Evolutionary conservation across 352 stramenopile species (phyloP).

Genomic region (Phytophthora melonis): DNA sequence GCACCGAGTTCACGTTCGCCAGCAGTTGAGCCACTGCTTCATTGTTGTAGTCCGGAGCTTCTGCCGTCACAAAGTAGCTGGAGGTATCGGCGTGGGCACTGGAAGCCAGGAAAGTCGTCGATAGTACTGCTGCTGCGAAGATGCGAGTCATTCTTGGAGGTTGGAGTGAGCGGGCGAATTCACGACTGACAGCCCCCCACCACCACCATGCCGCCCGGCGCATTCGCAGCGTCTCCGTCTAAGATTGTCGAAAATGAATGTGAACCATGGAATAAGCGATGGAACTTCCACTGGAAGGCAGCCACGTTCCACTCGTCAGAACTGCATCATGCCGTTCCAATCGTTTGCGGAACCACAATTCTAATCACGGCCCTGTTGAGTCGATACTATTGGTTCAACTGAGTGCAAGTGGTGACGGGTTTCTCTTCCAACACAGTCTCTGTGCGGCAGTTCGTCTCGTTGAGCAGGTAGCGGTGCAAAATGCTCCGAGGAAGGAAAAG

Average conservation of each 20-base stretch:
- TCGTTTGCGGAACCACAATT: constrained; percentile 3
- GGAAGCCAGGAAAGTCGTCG: constrained; percentile 12
- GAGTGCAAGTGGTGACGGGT: neutral
- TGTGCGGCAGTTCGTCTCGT: neutral
- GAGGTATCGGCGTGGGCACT: neutral
- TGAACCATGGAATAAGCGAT: neutral
- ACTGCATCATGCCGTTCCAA: neutral
- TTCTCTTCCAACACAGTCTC: constrained; percentile 7
- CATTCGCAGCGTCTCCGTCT: neutral
- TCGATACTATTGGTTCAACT: neutral
- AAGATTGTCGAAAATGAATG: constrained; percentile 4
- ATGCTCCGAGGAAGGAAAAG: neutral
- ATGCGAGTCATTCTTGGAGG: constrained; percentile 4
- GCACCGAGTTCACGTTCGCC: constrained; percentile 35
- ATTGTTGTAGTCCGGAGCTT: constrained; percentile 61
- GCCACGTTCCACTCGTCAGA: constrained; percentile 2
- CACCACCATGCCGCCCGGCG: neutral
- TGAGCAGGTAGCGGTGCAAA: neutral
- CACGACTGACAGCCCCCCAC: constrained; percentile 4
- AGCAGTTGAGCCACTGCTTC: constrained; percentile 41
- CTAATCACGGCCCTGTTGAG: neutral
- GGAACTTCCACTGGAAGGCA: constrained; percentile 4
- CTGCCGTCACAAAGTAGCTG: constrained; percentile 49
- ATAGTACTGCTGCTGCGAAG: constrained; percentile 8
- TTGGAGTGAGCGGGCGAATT: constrained; percentile 2